Evolutionary conservation across 805 yeast species (phyloP).

Genomic region (Pichia cephalocereana): DNA sequence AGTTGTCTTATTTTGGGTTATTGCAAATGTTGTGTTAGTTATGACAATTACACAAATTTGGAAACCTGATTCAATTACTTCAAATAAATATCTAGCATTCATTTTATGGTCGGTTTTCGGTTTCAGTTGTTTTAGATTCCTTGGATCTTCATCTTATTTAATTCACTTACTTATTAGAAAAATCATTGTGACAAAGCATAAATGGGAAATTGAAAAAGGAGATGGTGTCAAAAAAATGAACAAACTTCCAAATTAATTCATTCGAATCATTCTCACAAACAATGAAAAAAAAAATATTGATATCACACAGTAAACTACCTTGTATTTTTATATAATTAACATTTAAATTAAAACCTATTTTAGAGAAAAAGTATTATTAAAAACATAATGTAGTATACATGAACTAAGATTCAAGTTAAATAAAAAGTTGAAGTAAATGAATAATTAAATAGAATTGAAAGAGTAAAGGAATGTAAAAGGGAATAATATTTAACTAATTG

Average conservation of each 20-base stretch:
- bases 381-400: no score
- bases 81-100: conserved; percentile 71
- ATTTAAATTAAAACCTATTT: no score
- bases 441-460: no score
- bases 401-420: no score
- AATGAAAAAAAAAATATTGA: neutral
- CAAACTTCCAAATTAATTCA: neutral
- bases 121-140: conserved; percentile 70
- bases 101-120: conserved; percentile 91
- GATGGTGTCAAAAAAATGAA: conserved; percentile 11
- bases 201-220: conserved; percentile 23
- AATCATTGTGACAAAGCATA: conserved; percentile 23
- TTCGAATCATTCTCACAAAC: neutral
- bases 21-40: conserved; percentile 68
- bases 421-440: no score
- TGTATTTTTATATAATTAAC: no score
- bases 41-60: conserved; percentile 86
- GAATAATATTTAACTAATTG: conserved; percentile 7
- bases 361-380: neutral
- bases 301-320: neutral
- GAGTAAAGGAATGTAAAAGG: neutral
- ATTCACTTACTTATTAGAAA: conserved; percentile 29
- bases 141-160: conserved; percentile 72
- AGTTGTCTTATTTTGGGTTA: conserved; percentile 93
- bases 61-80: conserved; percentile 50